Evolutionary conservation across 2,329 filamentous ascomycete genomes (phyloP).

Genomic region (Rhinocladiella mackenziei): DNA sequence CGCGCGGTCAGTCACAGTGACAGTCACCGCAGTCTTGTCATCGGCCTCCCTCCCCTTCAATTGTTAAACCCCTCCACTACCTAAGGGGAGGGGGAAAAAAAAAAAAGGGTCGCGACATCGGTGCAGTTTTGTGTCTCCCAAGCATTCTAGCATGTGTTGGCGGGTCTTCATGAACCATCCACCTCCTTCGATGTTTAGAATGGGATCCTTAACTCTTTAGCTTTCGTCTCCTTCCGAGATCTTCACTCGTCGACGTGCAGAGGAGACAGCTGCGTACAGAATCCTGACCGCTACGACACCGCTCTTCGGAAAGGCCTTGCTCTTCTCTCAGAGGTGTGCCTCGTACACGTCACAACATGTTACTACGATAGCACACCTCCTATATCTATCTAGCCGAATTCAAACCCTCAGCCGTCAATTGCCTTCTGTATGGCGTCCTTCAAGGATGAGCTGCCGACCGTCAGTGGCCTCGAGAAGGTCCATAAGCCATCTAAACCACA

Average conservation of each 20-base stretch:
- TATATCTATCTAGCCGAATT: slow-evolving; percentile 1
- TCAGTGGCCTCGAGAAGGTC: slow-evolving; percentile 19
- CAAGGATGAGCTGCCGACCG: slow-evolving; percentile 23
- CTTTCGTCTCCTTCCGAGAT: neutral
- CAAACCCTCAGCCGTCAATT: neutral
- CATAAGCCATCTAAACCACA: slow-evolving; percentile 5
- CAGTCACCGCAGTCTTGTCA: neutral
- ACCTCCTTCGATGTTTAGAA: neutral
- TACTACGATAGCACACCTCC: slow-evolving; percentile 36
- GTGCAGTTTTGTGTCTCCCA: slow-evolving; percentile 12
- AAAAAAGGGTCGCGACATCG: slow-evolving; percentile 14
- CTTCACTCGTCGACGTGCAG: slow-evolving; percentile 28
- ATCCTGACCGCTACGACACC: slow-evolving; percentile 21
- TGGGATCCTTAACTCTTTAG: neutral
- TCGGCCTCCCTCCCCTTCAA: neutral
- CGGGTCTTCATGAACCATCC: slow-evolving; percentile 24
- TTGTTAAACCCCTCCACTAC: slow-evolving; percentile 1
- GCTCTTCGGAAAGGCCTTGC: slow-evolving; percentile 12
- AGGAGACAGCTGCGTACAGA: no score
- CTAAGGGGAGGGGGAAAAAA: neutral
- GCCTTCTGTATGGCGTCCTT: slow-evolving; percentile 25
- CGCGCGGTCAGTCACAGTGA: no score
- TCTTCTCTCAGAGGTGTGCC: slow-evolving; percentile 1
- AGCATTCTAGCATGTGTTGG: slow-evolving; percentile 7
- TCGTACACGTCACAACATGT: slow-evolving; percentile 33